Conservation (phyloP, 768 basidiomycete species). For the Terana coerulea region DNA sequence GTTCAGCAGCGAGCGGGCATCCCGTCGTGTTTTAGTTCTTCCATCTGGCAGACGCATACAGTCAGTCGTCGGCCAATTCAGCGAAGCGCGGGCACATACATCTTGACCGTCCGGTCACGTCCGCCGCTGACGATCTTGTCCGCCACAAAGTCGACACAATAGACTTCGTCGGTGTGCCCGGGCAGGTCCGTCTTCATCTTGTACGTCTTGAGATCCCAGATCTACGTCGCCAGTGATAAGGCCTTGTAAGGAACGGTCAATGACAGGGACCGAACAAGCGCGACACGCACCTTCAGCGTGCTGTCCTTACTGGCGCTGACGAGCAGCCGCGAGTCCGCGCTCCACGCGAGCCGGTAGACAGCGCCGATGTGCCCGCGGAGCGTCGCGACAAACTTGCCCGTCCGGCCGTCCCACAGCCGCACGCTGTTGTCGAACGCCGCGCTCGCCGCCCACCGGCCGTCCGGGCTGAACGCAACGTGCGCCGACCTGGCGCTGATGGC, state of each 20-base stretch:
- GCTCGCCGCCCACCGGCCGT: conserved; percentile 88
- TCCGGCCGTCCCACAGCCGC: conserved; percentile 84
- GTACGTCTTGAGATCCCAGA: conserved; percentile 96
- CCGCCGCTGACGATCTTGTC: conserved; percentile 99
- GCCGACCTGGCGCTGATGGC: conserved; percentile 94
- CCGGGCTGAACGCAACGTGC: conserved; percentile 93
- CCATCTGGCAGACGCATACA: conserved; percentile 15
- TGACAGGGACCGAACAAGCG: too few relatives aligned
- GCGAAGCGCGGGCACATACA: conserved; percentile 50
- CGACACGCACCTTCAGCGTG: conserved; percentile 73
- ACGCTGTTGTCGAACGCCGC: conserved; percentile 91
- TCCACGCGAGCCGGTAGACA: conserved; percentile 95
- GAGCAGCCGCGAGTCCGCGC: conserved; percentile 86
- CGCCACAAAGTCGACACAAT: conserved; percentile 98
- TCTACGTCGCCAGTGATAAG: conserved; percentile 54
- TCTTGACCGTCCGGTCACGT: conserved; percentile 86
- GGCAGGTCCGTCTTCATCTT: conserved; percentile 94
- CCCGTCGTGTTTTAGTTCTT: conserved; percentile 19
- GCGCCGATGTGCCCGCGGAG: conserved; percentile 91
- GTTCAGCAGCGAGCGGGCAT: too few relatives aligned
- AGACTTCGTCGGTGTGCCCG: conserved; percentile 96
- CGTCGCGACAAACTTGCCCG: conserved; percentile 86
- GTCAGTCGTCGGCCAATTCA: background rate
- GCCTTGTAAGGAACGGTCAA: too few relatives aligned
- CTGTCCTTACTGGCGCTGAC: conserved; percentile 96